phyloP scores from a whole-genome alignment of 306 rosid species.

The Glycine latifolia region DNA sequence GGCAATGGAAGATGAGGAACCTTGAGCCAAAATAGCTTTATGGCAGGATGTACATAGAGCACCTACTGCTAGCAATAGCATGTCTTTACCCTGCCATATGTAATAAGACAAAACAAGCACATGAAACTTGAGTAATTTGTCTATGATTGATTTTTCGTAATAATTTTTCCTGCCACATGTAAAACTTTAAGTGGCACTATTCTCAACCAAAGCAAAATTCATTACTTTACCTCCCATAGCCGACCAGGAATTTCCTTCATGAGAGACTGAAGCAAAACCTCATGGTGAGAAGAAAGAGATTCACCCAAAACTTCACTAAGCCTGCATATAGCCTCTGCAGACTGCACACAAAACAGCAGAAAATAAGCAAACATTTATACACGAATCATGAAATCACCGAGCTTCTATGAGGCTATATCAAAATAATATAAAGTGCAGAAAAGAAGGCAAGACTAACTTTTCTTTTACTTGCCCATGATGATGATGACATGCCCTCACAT shows the following conservation, averaged over 20 bases:
- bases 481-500: slow-evolving; percentile 75
- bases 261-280: slow-evolving; percentile 75
- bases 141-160: slow-evolving; percentile 24
- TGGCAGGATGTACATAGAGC: slow-evolving; percentile 85
- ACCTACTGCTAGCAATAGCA: slow-evolving; percentile 75
- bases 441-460: slow-evolving; percentile 59
- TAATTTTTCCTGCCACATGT: slow-evolving; percentile 14
- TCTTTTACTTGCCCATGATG: slow-evolving; percentile 90
- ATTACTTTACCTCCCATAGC: slow-evolving; percentile 85
- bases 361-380: slow-evolving; percentile 44
- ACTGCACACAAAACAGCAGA: slow-evolving; percentile 60
- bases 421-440: slow-evolving; percentile 34
- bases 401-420: slow-evolving; percentile 29
- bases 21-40: slow-evolving; percentile 62
- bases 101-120: slow-evolving; percentile 34
- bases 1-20: slow-evolving; percentile 67
- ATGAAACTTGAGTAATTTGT: slow-evolving; percentile 10
- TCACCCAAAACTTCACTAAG: slow-evolving; percentile 96
- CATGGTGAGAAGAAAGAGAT: slow-evolving; percentile 73
- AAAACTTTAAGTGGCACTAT: slow-evolving; percentile 36
- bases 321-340: slow-evolving; percentile 84
- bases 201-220: slow-evolving; percentile 27
- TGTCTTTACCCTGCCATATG: slow-evolving; percentile 88
- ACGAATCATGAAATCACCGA: slow-evolving; percentile 31
- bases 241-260: slow-evolving; percentile 94